Evolutionary conservation across 306 rosid species (phyloP).

Genomic region (Neltuma alba): DNA sequence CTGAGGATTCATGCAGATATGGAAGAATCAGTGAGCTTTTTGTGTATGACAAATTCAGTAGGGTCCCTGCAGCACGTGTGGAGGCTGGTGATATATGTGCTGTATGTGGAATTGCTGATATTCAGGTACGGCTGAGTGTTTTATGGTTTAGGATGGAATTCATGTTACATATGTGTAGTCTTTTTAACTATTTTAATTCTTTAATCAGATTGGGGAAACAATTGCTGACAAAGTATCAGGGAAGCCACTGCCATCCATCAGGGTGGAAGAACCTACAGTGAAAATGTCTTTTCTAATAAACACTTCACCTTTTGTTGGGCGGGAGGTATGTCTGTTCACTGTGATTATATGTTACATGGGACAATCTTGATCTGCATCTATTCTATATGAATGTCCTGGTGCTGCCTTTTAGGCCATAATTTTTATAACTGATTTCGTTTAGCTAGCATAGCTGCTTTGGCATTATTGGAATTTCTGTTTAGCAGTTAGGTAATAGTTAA

Average conservation of each 20-base stretch:
- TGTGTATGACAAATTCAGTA: conserved; percentile 83
- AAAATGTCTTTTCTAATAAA: conserved; percentile 94
- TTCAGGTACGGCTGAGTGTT: conserved; percentile 70
- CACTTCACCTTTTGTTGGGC: conserved; percentile 95
- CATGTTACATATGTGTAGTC: conserved; percentile 10
- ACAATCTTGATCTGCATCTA: conserved; percentile 6
- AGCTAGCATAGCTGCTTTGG: conserved; percentile 21
- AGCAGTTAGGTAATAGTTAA: conserved; percentile 19
- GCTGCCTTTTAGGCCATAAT: conserved; percentile 26
- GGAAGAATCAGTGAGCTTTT: conserved; percentile 89
- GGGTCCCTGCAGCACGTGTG: conserved; percentile 80
- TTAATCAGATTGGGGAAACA: conserved; percentile 90
- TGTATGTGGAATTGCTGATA: conserved; percentile 89
- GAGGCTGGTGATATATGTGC: conserved; percentile 99
- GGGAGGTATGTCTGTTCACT: conserved; percentile 70
- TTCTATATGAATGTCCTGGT: conserved; percentile 27
- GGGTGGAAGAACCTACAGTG: conserved; percentile 98
- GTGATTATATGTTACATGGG: conserved; percentile 17
- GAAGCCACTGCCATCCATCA: conserved; percentile 91
- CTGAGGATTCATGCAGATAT: conserved; percentile 90
- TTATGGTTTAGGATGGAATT: conserved; percentile 30
- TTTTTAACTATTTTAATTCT: conserved; percentile 22
- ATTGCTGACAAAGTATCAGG: conserved; percentile 81
- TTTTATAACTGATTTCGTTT: conserved; percentile 21
- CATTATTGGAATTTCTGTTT: conserved; percentile 20